Evolutionary conservation across 176 grass and related monocot species (phyloP).

Genomic region (Microstegium vimineum): DNA sequence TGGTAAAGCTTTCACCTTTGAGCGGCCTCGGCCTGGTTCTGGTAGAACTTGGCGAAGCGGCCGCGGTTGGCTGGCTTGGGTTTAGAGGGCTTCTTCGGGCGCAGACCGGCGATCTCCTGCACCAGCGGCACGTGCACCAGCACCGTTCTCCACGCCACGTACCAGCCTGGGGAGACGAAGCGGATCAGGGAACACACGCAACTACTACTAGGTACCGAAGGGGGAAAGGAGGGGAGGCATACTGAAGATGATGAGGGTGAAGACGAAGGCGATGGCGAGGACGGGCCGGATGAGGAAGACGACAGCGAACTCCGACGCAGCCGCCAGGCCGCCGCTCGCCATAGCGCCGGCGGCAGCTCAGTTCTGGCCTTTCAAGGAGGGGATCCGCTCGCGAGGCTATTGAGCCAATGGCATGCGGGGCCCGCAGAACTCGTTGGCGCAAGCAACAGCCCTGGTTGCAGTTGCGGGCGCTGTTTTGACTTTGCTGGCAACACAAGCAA

Average conservation of each 20-base stretch:
- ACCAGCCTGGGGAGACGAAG: slow-evolving; percentile 56
- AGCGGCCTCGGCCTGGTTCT: slow-evolving; percentile 35
- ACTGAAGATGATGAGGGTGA: slow-evolving; percentile 71
- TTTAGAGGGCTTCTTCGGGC: slow-evolving; percentile 81
- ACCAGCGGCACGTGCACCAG: slow-evolving; percentile 95
- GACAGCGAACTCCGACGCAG: slow-evolving; percentile 38
- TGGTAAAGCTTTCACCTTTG: slow-evolving; percentile 24
- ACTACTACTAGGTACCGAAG: not conserved
- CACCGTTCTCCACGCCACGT: slow-evolving; percentile 90
- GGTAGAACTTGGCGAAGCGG: slow-evolving; percentile 65
- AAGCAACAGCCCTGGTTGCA: not conserved
- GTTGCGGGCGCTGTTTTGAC: not conserved
- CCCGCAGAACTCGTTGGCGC: not conserved
- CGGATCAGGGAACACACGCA: not conserved
- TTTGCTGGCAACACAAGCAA: not conserved
- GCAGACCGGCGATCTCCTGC: slow-evolving; percentile 90
- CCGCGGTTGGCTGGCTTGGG: slow-evolving; percentile 58
- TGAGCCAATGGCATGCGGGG: slow-evolving; percentile 11
- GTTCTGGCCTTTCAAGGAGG: not conserved
- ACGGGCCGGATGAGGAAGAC: slow-evolving; percentile 66
- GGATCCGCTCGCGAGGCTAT: not conserved
- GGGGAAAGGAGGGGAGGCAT: not conserved
- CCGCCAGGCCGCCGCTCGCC: slow-evolving; percentile 16
- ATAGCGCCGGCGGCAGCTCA: slow-evolving; percentile 17
- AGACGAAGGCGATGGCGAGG: slow-evolving; percentile 61